Evolutionary conservation across 2,329 filamentous ascomycete species (phyloP), one percentile per base, ranked within the genome.

Genomic region (Pseudogymnoascus sp.): DNA sequence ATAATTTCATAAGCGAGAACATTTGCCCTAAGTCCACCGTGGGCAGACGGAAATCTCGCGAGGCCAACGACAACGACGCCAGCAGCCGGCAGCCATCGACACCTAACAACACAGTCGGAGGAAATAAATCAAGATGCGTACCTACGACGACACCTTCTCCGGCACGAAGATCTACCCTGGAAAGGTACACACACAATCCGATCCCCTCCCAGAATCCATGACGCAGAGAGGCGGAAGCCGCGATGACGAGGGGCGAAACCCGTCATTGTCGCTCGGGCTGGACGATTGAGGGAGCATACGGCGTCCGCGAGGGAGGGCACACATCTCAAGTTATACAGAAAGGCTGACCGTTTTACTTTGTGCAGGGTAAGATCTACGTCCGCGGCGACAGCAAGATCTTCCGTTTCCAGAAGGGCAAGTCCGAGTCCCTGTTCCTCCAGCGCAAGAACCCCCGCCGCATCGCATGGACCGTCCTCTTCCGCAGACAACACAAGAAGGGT

Each of bases 381-480:
- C 91, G 94, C 81, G 92, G 93, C 77, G 94, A 99, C 86, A 96
- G 90, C 91, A 99, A 97, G 86, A 87, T 97, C 85, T 99, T 99
- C 90, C 92, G 94, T 78, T 99, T 99, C 90, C 91, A 96, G 82
- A 97, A 96, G 82, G 91, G 94, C 84, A 99, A 99, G 85, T 93
- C 91, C 81, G 94, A 99, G 84, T 96, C 91, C 71, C 90, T 99
- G 71, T 99, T 99, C 88, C 90, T 97, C 73, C 94, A 99, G 87
- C 93, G 94, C 86, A 99, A 99, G 91, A 99, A 99, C 88, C 94
- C 94, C 78, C 93, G 94, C 80, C 91, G 93, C 78, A 97, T 99
- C 80, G 88, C 93, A 72, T 99, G 94, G 94, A 99, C 94, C 71
- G 88, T 92, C 74, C 90, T 99, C 69, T 99, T 90, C 90, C 88